Percentiles rank a stretch among this genome's conserved stretches.
phyloP scores from a whole-genome alignment of 1,139 yeast genomes.

The Pneumocystis sp. region DNA sequence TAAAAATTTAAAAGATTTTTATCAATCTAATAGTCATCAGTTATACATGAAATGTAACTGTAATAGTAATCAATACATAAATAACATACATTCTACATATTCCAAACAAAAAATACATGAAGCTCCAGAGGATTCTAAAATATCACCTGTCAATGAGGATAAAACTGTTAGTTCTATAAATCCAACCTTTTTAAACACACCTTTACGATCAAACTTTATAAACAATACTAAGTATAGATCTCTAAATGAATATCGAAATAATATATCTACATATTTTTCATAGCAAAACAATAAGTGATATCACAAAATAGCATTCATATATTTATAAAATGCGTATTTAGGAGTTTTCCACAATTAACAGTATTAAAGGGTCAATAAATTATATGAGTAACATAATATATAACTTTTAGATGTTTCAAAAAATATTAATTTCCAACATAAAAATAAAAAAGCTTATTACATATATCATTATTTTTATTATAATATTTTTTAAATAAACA shows the following conservation, averaged over 20 bases:
- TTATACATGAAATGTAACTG: background rate
- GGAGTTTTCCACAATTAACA: background rate
- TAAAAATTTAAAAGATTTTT: background rate
- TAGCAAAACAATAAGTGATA: background rate
- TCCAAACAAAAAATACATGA: background rate
- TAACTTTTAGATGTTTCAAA: background rate
- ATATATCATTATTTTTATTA: background rate
- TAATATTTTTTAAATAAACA: background rate
- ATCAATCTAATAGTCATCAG: background rate
- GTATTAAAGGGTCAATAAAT: background rate
- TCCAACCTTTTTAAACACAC: background rate
- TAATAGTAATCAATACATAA: background rate
- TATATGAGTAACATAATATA: background rate
- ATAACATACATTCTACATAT: background rate
- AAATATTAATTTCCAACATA: background rate
- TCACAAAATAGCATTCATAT: background rate
- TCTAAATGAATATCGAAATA: background rate
- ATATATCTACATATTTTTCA: background rate
- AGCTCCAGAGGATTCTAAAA: background rate
- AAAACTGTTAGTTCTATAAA: background rate
- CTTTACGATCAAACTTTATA: background rate
- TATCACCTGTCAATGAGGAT: background rate
- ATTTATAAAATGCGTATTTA: background rate
- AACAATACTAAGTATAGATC: background rate
- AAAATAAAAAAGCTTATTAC: background rate